Conservation (phyloP, 352 stramenopile genomes). For the Phytophthora pisi region DNA sequence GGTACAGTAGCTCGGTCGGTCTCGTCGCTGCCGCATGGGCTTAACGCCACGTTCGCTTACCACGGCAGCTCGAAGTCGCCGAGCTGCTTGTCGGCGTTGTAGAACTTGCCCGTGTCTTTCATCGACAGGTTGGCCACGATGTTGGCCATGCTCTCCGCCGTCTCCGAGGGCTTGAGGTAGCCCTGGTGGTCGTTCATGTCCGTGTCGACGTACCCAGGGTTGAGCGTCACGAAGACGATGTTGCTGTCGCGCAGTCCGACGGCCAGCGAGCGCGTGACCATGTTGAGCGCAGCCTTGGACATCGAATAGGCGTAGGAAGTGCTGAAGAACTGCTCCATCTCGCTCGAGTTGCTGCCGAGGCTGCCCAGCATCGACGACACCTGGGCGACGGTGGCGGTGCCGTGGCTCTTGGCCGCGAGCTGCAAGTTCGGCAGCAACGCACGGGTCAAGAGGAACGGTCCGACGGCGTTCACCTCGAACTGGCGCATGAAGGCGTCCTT, state of each 20-base stretch:
- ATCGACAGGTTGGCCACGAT: conserved; percentile 22
- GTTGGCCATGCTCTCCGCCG: conserved; percentile 30
- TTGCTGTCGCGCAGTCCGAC: conserved; percentile 42
- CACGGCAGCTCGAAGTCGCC: conserved; percentile 32
- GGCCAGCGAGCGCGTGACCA: conserved; percentile 48
- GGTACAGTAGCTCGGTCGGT: background rate
- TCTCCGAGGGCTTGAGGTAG: conserved; percentile 28
- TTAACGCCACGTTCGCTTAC: conserved; percentile 8
- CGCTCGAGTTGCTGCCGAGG: conserved; percentile 41
- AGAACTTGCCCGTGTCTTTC: conserved; percentile 40
- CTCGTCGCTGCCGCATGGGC: background rate
- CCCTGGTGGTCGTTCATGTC: conserved; percentile 39
- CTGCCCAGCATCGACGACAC: conserved; percentile 59
- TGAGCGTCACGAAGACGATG: conserved; percentile 38
- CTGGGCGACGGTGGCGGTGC: conserved; percentile 46
- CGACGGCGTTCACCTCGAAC: conserved; percentile 65
- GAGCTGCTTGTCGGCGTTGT: conserved; percentile 26
- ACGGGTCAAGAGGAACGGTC: conserved; percentile 56
- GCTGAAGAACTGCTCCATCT: conserved; percentile 17
- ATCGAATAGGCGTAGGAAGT: conserved; percentile 60
- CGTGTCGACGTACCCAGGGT: conserved; percentile 47
- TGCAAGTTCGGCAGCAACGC: conserved; percentile 51
- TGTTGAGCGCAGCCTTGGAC: conserved; percentile 74
- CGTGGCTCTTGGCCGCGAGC: conserved; percentile 34
- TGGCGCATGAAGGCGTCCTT: conserved; percentile 53